These are phyloP conservation scores for Phytophthora megakarya DNA, from an alignment of 352 stramenopile genomes.

Conservation along the genomic window DNA sequence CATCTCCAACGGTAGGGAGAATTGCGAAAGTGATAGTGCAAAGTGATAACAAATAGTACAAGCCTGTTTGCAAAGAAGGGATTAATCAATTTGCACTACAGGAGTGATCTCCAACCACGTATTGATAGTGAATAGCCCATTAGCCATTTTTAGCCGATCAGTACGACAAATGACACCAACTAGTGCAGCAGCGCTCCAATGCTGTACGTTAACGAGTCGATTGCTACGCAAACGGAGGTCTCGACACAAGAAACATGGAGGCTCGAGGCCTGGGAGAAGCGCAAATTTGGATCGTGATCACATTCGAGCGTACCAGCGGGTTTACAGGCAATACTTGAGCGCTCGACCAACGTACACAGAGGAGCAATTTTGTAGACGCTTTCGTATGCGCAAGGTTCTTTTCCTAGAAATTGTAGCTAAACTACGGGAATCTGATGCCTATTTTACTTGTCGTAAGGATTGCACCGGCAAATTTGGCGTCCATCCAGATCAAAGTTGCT, in stretches of 20 bases:
- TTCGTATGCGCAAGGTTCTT: neutral
- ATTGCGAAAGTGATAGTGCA: slow-evolving; percentile 6
- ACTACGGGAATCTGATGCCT: neutral
- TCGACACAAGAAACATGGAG: neutral
- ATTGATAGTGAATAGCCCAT: no score
- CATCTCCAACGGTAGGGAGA: slow-evolving; percentile 4
- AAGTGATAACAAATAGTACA: slow-evolving; percentile 4
- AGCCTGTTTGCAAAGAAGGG: no score
- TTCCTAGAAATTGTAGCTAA: neutral
- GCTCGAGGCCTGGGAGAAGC: neutral
- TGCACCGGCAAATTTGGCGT: slow-evolving; percentile 7
- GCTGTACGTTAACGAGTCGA: neutral
- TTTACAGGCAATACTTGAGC: neutral
- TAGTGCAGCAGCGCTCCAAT: no score
- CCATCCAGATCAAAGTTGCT: neutral
- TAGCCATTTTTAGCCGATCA: no score
- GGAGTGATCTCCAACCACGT: no score
- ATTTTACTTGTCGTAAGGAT: slow-evolving; percentile 8
- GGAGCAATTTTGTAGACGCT: slow-evolving; percentile 3
- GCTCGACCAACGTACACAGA: neutral
- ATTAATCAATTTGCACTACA: no score
- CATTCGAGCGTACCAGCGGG: neutral
- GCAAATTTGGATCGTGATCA: neutral
- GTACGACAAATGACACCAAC: no score
- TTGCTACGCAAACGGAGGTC: neutral